A percentile compares a stretch with the other conserved stretches of the same genome.
phyloP scores from a whole-genome alignment of 106 monocot species.

The Alisma plantagoaquatica region DNA sequence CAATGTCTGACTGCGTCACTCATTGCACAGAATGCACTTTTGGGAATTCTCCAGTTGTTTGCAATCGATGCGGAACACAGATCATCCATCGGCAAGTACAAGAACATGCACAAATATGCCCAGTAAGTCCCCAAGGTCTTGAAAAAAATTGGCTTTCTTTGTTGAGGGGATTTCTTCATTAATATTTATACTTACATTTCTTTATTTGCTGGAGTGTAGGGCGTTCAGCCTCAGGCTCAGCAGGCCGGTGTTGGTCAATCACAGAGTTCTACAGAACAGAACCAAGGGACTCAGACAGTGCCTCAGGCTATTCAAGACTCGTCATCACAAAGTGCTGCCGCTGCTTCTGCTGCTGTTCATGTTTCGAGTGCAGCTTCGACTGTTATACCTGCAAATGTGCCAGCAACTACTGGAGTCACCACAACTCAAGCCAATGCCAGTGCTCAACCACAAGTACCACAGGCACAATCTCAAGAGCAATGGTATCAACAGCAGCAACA shows the following conservation, averaged over 20 bases:
- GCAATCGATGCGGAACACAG: constrained; percentile 86
- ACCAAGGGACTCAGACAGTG: constrained; percentile 16
- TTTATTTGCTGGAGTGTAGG: constrained; percentile 56
- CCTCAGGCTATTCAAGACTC: constrained; percentile 19
- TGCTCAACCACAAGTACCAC: constrained; percentile 30
- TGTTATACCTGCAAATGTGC: not conserved
- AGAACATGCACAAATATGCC: constrained; percentile 91
- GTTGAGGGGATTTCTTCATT: no score
- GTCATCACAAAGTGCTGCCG: constrained; percentile 15
- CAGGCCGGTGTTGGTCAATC: constrained; percentile 31
- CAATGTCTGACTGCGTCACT: constrained; percentile 57
- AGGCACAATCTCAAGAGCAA: constrained; percentile 41
- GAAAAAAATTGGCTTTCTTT: no score
- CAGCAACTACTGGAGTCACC: constrained; percentile 8
- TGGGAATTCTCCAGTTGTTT: constrained; percentile 95
- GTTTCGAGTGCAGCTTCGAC: constrained; percentile 4
- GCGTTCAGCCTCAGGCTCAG: constrained; percentile 70
- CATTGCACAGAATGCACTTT: constrained; percentile 69
- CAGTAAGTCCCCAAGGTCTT: constrained; percentile 43
- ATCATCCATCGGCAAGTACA: constrained; percentile 96
- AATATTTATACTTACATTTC: no score
- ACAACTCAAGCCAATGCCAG: constrained; percentile 12
- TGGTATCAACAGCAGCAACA: constrained; percentile 94
- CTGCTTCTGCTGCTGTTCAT: constrained; percentile 1
- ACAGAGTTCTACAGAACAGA: constrained; percentile 19